Evolutionary conservation across 2,329 filamentous ascomycete species (phyloP).

Genomic region (Cryphonectria parasitica): DNA sequence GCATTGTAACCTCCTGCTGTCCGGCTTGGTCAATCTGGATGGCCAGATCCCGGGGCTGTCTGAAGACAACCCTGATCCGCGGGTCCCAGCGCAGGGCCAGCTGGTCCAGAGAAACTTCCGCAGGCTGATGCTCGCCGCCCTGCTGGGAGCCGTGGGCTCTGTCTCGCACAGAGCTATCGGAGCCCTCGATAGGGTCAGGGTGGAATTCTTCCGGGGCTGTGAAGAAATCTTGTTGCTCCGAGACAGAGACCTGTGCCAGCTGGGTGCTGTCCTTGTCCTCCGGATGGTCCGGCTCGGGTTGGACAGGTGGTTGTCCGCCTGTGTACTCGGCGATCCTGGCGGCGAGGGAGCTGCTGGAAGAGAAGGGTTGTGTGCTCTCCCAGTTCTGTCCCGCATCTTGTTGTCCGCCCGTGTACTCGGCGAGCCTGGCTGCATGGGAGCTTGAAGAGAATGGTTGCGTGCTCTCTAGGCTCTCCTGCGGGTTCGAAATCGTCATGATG

Average conservation of each 20-base stretch:
- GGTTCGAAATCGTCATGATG: too few species aligned
- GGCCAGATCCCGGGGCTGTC: not conserved
- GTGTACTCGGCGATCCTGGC: not conserved
- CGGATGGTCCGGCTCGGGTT: not conserved
- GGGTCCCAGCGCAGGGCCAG: not conserved
- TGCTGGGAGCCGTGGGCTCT: not conserved
- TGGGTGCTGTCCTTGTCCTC: not conserved
- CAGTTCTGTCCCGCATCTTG: not conserved
- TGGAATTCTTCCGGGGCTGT: not conserved
- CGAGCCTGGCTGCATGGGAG: too few species aligned
- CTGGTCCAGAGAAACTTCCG: not conserved
- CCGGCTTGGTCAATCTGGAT: not conserved
- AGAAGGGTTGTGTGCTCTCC: not conserved
- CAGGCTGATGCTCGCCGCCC: not conserved
- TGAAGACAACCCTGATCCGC: not conserved
- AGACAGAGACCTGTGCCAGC: not conserved
- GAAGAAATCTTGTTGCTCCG: not conserved
- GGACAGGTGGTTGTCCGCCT: too few species aligned
- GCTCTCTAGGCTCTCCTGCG: too few species aligned
- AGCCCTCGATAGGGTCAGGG: not conserved
- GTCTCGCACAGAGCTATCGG: not conserved
- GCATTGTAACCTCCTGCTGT: not conserved
- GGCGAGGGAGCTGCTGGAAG: not conserved
- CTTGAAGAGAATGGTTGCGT: too few species aligned
- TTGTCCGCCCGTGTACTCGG: not conserved